Evolutionary conservation across 306 rosid species (phyloP).

Genomic region (Begonia peltatifolia): DNA sequence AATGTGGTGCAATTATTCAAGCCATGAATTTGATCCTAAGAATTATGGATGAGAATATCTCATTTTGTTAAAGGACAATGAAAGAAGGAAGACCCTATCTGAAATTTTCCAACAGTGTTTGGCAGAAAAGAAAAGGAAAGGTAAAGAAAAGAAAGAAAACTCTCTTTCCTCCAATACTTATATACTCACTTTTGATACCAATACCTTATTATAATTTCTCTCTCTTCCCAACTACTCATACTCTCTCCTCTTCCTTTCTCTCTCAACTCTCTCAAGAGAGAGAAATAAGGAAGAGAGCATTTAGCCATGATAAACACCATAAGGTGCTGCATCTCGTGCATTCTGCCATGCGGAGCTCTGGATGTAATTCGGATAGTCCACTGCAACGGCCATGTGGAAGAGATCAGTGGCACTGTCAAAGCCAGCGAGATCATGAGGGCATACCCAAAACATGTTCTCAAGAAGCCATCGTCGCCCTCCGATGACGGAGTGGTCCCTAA

Average conservation of each 20-base stretch:
- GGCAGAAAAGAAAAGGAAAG: not conserved
- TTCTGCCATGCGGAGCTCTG: constrained; percentile 83
- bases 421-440: constrained; percentile 85
- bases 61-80: not conserved
- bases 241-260: constrained; percentile 1
- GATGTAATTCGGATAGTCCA: constrained; percentile 91
- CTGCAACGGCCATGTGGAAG: constrained; percentile 70
- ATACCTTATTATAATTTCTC: not conserved
- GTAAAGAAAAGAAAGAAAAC: not conserved
- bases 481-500: constrained; percentile 43
- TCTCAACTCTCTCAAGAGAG: constrained; percentile 19
- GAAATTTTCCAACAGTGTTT: not conserved
- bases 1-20: constrained; percentile 56
- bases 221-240: not conserved
- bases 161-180: not conserved
- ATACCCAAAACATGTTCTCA: constrained; percentile 75
- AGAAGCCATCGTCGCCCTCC: constrained; percentile 51
- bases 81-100: not conserved
- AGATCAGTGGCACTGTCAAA: constrained; percentile 53
- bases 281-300: not conserved
- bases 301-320: constrained; percentile 61
- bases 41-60: not conserved
- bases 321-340: constrained; percentile 92
- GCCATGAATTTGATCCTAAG: constrained; percentile 39
- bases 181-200: not conserved